A percentile compares a stretch with the other conserved stretches of the same genome.
Evolutionary conservation across 2,329 filamentous ascomycete genomes (phyloP).

Genomic region (Colletotrichum tamarilloi): DNA sequence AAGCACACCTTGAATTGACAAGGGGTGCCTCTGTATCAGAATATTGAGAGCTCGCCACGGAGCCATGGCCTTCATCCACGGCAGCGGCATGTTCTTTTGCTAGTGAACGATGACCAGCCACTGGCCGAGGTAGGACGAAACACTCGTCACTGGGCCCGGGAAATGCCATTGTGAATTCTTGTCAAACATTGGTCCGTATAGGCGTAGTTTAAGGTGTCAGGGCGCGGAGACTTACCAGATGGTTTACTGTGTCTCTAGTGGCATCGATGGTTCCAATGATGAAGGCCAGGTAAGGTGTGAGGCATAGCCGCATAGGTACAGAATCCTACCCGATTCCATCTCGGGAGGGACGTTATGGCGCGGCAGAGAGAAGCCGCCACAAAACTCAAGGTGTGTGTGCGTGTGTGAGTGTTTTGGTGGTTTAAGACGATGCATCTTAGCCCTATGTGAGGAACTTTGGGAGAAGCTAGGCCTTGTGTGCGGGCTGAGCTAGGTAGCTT

Average conservation of each 20-base stretch:
- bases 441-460: constrained; percentile 23
- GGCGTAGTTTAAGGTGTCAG: not conserved
- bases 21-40: not conserved
- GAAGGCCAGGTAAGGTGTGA: not conserved
- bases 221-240: not conserved
- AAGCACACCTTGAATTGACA: not conserved
- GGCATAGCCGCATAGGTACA: not conserved
- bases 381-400: not conserved
- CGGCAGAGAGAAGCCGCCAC: not conserved
- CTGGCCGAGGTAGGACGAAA: not conserved
- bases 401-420: not conserved
- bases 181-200: not conserved
- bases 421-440: not conserved
- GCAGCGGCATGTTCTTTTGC: no score
- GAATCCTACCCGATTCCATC: not conserved
- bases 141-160: not conserved
- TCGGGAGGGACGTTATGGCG: not conserved
- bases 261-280: no score
- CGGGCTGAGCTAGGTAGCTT: constrained; percentile 27
- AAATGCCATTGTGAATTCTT: not conserved
- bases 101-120: not conserved
- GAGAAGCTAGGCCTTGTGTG: constrained; percentile 16
- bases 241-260: no score
- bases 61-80: no score
- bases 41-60: not conserved